Base-by-base conservation (phyloP, 306 rosid genomes). In the Alnus glutinosa region DNA sequence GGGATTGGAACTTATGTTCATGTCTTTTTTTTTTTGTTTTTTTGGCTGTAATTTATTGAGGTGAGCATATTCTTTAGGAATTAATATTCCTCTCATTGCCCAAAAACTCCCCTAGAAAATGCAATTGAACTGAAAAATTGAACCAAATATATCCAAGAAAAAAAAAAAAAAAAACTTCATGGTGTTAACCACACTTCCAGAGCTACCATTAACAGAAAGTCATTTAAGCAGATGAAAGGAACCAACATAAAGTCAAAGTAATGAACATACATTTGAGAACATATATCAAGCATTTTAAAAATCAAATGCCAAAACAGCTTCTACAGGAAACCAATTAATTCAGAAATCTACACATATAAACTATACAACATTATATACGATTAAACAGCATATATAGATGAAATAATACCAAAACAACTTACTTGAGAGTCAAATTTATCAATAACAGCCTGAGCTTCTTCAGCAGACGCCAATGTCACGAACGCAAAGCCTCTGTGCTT, bases 381-480 rank as follows among this genome's bases (percentile, higher is more conserved):
- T 44, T 75, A 78, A 59, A 42, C 58, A 47, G 23, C 68, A 70
- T 52, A 36, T 1, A 7, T 51, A 19, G 30, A 18, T 16, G 36
- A 68, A 28, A 63, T n/a, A 18, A 73, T 37, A 1, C 16, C 51
- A 74, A 76, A 76, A 57, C 58, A 79, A 85, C 90, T 76, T 78
- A 94, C 97, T 54, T 86, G 78, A 74, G 85, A 86, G 39, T 92
- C 68, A 80, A 91, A 88, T 78, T 89, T 85, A 14, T 88, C 85
- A 71, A 94, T 74, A 47, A 77, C 97, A 69, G 92, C 90, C 79
- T 79, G 91, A 80, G 99, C 92, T 79, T 85, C 91, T 72, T 91
- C 99, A 63, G 77, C 85, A 3, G 97, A 83, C 76, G 82, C 90
- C 98, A 90, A 89, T 74, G 96, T 95, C 73, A 93, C 87, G 75